Evolutionary conservation across 495 filamentous ascomycete species (phyloP).

Genomic region (Barbatosphaeria neglecta): DNA sequence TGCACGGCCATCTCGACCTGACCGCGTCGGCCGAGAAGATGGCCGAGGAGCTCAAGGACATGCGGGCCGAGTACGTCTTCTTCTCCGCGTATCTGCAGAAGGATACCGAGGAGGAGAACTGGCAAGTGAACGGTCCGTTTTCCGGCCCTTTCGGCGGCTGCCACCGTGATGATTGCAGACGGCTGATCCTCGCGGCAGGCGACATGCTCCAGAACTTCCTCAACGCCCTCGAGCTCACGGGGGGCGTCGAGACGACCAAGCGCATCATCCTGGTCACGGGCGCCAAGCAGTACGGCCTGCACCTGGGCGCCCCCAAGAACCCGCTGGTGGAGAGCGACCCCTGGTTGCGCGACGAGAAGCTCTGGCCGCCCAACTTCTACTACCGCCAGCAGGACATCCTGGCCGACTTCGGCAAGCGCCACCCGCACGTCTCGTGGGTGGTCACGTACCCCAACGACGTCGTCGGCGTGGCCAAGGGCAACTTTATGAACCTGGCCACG

Average conservation of each 20-base stretch:
- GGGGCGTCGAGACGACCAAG: slow-evolving; percentile 29
- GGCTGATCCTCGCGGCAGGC: neutral
- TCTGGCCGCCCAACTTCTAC: slow-evolving; percentile 36
- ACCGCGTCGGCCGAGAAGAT: slow-evolving; percentile 28
- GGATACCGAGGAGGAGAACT: slow-evolving; percentile 30
- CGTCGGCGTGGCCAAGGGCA: slow-evolving; percentile 32
- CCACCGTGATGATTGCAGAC: neutral
- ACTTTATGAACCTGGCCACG: slow-evolving; percentile 47
- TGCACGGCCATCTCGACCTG: slow-evolving; percentile 36
- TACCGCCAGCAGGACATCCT: slow-evolving; percentile 36
- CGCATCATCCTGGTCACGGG: slow-evolving; percentile 42
- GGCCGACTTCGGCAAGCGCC: slow-evolving; percentile 14
- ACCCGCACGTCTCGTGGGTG: slow-evolving; percentile 25
- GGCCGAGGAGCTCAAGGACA: slow-evolving; percentile 24
- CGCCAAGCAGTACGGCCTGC: slow-evolving; percentile 46
- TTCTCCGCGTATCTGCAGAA: slow-evolving; percentile 38
- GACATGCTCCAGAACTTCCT: slow-evolving; percentile 42
- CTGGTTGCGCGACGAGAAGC: slow-evolving; percentile 6
- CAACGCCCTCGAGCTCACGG: slow-evolving; percentile 31
- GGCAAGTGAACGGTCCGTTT: slow-evolving; percentile 24
- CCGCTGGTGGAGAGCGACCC: slow-evolving; percentile 35
- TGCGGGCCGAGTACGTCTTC: slow-evolving; percentile 35
- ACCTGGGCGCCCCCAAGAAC: slow-evolving; percentile 40
- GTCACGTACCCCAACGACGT: slow-evolving; percentile 47
- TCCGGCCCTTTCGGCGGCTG: neutral